Percentiles rank a stretch among this genome's conserved stretches.
Conservation (phyloP, 139 green algal genomes). For the Parachlorella kessleri region DNA sequence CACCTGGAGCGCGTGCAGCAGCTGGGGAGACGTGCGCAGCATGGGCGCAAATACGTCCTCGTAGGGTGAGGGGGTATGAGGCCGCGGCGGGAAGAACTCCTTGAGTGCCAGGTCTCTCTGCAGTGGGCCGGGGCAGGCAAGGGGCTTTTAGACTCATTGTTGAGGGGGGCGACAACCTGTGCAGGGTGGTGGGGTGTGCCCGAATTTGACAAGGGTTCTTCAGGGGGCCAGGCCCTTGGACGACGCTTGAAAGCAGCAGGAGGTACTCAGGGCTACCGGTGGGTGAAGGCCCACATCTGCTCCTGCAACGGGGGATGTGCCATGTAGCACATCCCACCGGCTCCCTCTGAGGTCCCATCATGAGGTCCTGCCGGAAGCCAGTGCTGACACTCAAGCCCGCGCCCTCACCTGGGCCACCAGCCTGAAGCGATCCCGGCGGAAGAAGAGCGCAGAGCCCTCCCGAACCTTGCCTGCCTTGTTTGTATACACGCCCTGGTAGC, state of each 20-base stretch:
- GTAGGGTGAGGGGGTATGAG: background rate
- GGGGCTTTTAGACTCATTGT: background rate
- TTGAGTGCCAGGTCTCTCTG: conserved; percentile 55
- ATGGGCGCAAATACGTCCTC: conserved; percentile 62
- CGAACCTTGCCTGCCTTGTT: conserved; percentile 78
- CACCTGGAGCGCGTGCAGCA: conserved; percentile 60
- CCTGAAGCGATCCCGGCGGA: conserved; percentile 38
- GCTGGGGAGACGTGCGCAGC: conserved; percentile 61
- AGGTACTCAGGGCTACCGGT: no score
- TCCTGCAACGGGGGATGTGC: no score
- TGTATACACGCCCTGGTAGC: conserved; percentile 70
- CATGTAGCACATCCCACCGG: no score
- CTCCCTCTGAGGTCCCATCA: no score
- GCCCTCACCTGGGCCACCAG: conserved; percentile 20
- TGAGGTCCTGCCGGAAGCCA: no score
- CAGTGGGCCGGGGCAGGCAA: background rate
- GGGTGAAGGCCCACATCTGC: no score
- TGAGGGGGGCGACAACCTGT: no score
- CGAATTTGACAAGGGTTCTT: no score
- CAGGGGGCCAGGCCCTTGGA: no score
- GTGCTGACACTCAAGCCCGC: no score
- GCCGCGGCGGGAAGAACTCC: conserved; percentile 33
- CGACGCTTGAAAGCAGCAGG: no score
- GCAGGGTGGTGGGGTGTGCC: no score
- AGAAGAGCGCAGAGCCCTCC: conserved; percentile 79